Conservation (phyloP, 2,329 filamentous ascomycete genomes). For the Aspergillus fijiensis region DNA sequence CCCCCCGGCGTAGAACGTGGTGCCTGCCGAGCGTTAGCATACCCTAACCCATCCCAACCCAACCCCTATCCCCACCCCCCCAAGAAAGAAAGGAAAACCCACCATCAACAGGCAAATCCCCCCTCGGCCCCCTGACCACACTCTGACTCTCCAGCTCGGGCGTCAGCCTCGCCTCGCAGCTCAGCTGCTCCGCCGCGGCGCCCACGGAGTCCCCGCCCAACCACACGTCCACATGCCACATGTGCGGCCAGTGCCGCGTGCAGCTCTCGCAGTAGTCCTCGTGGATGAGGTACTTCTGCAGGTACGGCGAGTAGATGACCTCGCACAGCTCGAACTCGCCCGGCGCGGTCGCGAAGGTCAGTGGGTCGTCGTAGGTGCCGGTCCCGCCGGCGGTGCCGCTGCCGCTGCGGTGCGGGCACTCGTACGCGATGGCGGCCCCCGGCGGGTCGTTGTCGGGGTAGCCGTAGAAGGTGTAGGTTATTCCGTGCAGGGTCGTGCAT, state of each 20-base stretch:
- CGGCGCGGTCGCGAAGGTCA: constrained; percentile 46
- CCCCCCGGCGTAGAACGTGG: constrained; percentile 10
- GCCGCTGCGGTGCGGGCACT: constrained; percentile 27
- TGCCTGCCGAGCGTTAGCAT: constrained; percentile 5
- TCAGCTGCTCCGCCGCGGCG: constrained; percentile 35
- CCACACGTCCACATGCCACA: constrained; percentile 42
- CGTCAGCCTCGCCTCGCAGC: constrained; percentile 40
- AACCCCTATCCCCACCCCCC: background rate
- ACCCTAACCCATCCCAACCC: too few species aligned
- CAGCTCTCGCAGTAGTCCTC: constrained; percentile 40
- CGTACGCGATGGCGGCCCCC: constrained; percentile 36
- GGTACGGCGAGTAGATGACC: constrained; percentile 47
- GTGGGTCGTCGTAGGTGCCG: constrained; percentile 44
- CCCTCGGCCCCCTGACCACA: constrained; percentile 33
- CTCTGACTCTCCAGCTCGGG: constrained; percentile 23
- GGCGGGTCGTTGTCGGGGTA: constrained; percentile 43
- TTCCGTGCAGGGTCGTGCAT: constrained; percentile 14
- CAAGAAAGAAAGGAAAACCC: constrained; percentile 12
- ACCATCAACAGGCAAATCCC: constrained; percentile 35
- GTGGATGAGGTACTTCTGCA: constrained; percentile 46
- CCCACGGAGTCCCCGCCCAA: constrained; percentile 33
- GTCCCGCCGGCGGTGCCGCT: constrained; percentile 43
- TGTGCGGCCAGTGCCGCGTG: constrained; percentile 25
- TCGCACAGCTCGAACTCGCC: constrained; percentile 46
- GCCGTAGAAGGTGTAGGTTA: constrained; percentile 44